A percentile compares a stretch with the other conserved stretches of the same genome.
These are phyloP conservation scores for Rhododendron kiyosumense DNA, from an alignment of 148 eudicot genomes.

Conservation along the genomic window DNA sequence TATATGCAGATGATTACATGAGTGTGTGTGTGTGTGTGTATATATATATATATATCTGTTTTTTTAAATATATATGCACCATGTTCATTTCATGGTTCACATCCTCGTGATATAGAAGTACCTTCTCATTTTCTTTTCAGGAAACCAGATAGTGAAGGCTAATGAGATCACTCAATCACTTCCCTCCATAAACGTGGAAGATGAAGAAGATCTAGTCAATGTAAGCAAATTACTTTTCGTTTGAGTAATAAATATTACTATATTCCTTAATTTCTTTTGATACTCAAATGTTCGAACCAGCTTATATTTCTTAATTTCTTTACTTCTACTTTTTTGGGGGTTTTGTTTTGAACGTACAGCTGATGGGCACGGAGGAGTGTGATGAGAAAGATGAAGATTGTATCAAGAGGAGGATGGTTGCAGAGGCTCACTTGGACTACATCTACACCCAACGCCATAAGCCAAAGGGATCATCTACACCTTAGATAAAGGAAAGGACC, in stretches of 20 bases:
- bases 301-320: background rate
- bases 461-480: conserved; percentile 15
- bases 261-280: too few species aligned
- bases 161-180: conserved; percentile 3
- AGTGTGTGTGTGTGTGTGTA: too few species aligned
- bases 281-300: background rate
- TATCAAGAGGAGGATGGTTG: conserved; percentile 35
- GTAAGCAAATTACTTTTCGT: background rate
- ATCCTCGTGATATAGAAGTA: background rate
- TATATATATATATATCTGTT: background rate
- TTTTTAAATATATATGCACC: background rate
- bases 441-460: conserved; percentile 59
- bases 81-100: background rate
- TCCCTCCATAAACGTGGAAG: conserved; percentile 9
- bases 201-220: conserved; percentile 8
- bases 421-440: conserved; percentile 69
- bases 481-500: background rate
- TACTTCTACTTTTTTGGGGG: background rate
- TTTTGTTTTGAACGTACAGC: conserved; percentile 14
- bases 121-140: background rate
- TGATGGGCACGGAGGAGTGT: conserved; percentile 50
- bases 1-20: background rate
- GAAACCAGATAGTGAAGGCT: conserved; percentile 7
- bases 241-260: too few species aligned
- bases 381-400: conserved; percentile 48